Evolutionary conservation across 371 early-diverging fungal species (phyloP), one percentile per base, ranked within the genome.

Genomic region (Saksenaea vasiformis): DNA sequence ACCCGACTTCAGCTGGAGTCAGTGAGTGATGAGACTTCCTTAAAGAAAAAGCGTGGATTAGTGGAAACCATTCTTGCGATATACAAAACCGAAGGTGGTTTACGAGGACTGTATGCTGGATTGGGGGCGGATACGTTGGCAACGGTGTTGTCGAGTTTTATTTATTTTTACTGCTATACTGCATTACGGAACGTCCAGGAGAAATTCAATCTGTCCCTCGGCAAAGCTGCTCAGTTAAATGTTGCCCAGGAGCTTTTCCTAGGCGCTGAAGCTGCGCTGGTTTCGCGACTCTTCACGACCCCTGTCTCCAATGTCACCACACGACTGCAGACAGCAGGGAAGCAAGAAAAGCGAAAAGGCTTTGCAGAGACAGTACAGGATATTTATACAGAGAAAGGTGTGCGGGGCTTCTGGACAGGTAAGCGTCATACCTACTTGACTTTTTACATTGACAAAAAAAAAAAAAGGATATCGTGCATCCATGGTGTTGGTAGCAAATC

Each of bases 121-220:
- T 65, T 87, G 15, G 82, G 72, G 26, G 76, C 87, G 7, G 85
- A 87, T 67, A 85, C 85, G 0, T 15, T 84, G 10, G 87, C 87
- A 2, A 84, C 87, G 0, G 68, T 87, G 19, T 62, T 79, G 3
- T 87, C 87, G 19, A 87, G 80, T 58, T 87, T 87, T 58, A 79
- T 85, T n/a, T 87, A 85, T 60, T 85, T 84, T 61, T 87, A 87
- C 58, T 79, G 84, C 56, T 87, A 87, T 59, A 83, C 82, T 31
- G 76, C 83, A 0, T 62, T 87, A 2, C 71, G 87, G 17, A 83
- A 87, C 54, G 62, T 83, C 4, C 85, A 87, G 55, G 87, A 87
- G 38, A 81, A 73, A 41, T 60, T 78, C 17, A 84, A 85, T 28
- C 61, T 41, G 10, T 68, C 65, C 14, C 57, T 68, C 61, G 82